These are phyloP conservation scores for Rhizophagus prolifer DNA, from an alignment of 192 early-diverging fungal species.

Conservation along the genomic window DNA sequence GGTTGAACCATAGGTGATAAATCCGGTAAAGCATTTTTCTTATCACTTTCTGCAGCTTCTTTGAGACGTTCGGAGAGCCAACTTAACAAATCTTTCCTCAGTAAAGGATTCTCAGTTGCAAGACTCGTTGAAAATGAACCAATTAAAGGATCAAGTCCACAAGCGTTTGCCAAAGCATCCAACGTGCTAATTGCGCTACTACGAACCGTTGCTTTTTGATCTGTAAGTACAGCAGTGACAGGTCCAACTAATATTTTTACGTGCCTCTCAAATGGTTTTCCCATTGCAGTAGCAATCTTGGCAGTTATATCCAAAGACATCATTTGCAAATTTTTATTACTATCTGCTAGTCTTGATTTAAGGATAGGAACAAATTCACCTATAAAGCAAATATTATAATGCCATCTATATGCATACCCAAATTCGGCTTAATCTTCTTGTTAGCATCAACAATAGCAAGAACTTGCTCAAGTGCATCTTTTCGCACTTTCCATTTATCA, in stretches of 20 bases:
- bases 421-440: constrained; percentile 77
- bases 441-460: constrained; percentile 75
- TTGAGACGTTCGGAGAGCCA: constrained; percentile 74
- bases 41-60: constrained; percentile 38
- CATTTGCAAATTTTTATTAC: constrained; percentile 87
- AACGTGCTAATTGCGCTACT: constrained; percentile 71
- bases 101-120: constrained; percentile 75
- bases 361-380: constrained; percentile 77
- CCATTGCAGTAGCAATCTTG: constrained; percentile 75
- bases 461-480: constrained; percentile 87
- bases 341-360: constrained; percentile 82
- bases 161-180: constrained; percentile 67
- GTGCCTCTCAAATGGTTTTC: constrained; percentile 81
- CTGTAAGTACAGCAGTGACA: constrained; percentile 73
- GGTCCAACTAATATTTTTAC: constrained; percentile 67
- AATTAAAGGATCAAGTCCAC: constrained; percentile 69
- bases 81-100: constrained; percentile 84
- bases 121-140: constrained; percentile 64
- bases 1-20: constrained; percentile 63
- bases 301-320: constrained; percentile 81
- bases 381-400: constrained; percentile 17
- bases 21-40: constrained; percentile 53
- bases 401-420: constrained; percentile 41
- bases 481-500: constrained; percentile 90
- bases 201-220: constrained; percentile 91